Conservation (phyloP, 2,329 filamentous ascomycete species). For the Neofusicoccum laricinum region DNA sequence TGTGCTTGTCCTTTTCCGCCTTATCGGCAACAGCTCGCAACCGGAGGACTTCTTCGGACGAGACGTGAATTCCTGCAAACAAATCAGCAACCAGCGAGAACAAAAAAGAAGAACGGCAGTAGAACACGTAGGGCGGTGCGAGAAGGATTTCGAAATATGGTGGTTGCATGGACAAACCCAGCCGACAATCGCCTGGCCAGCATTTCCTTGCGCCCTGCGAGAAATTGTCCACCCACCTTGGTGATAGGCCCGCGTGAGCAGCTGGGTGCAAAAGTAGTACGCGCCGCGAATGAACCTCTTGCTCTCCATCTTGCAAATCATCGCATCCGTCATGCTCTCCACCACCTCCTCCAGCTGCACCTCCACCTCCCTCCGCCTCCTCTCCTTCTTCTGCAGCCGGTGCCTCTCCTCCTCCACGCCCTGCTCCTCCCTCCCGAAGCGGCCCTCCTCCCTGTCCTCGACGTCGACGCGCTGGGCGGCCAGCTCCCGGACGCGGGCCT, state of each 20-base stretch:
- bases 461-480: constrained; percentile 70
- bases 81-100: background rate
- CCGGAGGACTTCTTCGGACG: constrained; percentile 85
- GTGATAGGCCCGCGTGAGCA: constrained; percentile 89
- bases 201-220: background rate
- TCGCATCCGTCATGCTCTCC: constrained; percentile 82
- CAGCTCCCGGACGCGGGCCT: constrained; percentile 70
- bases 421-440: constrained; percentile 37
- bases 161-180: no score
- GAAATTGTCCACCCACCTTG: constrained; percentile 58
- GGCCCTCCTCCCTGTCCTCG: constrained; percentile 69
- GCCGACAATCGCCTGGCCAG: background rate
- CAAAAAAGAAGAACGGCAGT: background rate
- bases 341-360: constrained; percentile 74
- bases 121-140: no score
- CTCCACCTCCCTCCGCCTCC: constrained; percentile 69
- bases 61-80: constrained; percentile 74
- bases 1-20: constrained; percentile 84
- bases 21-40: constrained; percentile 77
- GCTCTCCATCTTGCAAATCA: constrained; percentile 99
- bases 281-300: constrained; percentile 87
- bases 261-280: constrained; percentile 84
- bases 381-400: constrained; percentile 52
- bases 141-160: background rate
- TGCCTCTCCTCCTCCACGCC: constrained; percentile 39